Evolutionary conservation across 352 stramenopile genomes (phyloP).

Genomic region (Paralagenidium karlingii): DNA sequence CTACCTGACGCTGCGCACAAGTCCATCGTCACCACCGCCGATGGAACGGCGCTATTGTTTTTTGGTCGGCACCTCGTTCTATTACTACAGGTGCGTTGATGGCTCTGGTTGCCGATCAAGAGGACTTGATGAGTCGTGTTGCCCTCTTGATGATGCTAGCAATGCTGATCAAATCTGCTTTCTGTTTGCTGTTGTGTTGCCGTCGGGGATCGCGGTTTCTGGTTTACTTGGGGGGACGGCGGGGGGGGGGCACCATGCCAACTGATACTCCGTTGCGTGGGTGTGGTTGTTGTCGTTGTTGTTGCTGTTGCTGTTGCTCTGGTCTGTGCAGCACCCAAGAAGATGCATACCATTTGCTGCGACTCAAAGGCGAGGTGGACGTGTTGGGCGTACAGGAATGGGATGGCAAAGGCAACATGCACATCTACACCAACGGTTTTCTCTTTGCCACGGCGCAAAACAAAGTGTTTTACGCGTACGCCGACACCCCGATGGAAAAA

Average conservation of each 20-base stretch:
- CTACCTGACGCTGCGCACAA: constrained; percentile 78
- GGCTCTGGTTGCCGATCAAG: too few relatives aligned
- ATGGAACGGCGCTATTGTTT: constrained; percentile 84
- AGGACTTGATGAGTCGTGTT: too few relatives aligned
- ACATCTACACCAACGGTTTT: constrained; percentile 85
- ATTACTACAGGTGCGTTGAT: constrained; percentile 61
- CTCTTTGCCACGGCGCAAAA: constrained; percentile 80
- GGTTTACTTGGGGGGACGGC: too few relatives aligned
- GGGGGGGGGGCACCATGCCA: too few relatives aligned
- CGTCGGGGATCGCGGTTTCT: too few relatives aligned
- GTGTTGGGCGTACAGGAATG: constrained; percentile 84
- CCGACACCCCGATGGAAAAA: constrained; percentile 81
- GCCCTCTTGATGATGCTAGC: too few relatives aligned
- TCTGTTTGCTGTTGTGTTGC: too few relatives aligned
- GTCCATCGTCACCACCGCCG: constrained; percentile 70
- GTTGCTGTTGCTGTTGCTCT: background rate
- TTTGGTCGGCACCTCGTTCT: constrained; percentile 77
- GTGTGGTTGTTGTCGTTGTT: background rate
- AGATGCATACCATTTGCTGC: constrained; percentile 83
- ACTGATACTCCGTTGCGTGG: too few relatives aligned
- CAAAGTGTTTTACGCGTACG: constrained; percentile 85
- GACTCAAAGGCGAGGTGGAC: constrained; percentile 77
- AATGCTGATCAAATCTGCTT: too few relatives aligned
- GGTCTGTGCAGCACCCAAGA: constrained; percentile 56
- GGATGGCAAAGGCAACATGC: constrained; percentile 87